These are phyloP conservation scores for Penicillium verhagenii DNA, from an alignment of 495 filamentous ascomycete species.

Conservation along the genomic window DNA sequence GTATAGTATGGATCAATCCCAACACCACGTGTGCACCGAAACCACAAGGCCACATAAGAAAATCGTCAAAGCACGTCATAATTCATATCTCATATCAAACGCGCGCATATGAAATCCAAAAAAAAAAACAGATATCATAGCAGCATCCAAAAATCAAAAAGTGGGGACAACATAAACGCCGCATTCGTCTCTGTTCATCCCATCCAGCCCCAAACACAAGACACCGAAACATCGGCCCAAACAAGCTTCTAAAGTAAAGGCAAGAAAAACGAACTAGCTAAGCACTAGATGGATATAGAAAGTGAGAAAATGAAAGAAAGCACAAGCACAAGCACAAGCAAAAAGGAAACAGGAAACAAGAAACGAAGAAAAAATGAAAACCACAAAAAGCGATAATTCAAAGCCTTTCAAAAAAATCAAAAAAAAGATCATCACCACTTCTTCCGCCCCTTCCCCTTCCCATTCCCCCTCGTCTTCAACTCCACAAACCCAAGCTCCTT, in stretches of 20 bases:
- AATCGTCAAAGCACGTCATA: not conserved
- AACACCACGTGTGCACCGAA: too few species aligned
- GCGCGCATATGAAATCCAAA: not conserved
- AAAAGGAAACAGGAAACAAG: not conserved
- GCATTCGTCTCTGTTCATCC: not conserved
- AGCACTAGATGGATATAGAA: too few species aligned
- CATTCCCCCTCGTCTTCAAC: slow-evolving; percentile 46
- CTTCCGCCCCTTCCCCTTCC: slow-evolving; percentile 43
- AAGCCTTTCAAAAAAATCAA: not conserved
- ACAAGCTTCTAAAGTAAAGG: not conserved
- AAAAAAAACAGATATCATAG: not conserved
- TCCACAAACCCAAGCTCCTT: slow-evolving; percentile 48
- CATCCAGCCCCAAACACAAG: not conserved
- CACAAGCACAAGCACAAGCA: too few species aligned
- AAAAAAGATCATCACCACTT: slow-evolving; percentile 9
- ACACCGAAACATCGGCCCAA: not conserved
- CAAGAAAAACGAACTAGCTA: too few species aligned
- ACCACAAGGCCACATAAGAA: not conserved
- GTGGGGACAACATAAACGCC: not conserved
- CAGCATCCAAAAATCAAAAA: not conserved
- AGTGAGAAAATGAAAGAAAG: too few species aligned
- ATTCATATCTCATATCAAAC: slow-evolving; percentile 11
- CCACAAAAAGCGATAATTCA: too few species aligned
- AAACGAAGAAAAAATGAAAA: too few species aligned
- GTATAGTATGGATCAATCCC: too few species aligned